Percentiles rank a stretch among this genome's conserved stretches.
Conservation (phyloP, 1,139 yeast species). For the Lodderomyces orthopsilosis region DNA sequence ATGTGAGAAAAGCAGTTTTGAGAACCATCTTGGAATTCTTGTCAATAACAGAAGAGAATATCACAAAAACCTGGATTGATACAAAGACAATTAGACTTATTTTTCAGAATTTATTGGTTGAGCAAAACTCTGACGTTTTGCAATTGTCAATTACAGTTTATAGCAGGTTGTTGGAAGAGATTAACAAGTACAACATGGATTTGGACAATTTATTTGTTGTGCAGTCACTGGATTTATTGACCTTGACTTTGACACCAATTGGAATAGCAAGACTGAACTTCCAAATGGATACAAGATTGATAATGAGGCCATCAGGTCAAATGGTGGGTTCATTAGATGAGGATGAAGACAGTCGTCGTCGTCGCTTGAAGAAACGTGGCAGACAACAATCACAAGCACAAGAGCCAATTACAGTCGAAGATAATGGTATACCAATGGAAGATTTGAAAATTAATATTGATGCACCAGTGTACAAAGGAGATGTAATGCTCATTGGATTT, state of each 20-base stretch:
- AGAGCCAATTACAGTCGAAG: conserved; percentile 17
- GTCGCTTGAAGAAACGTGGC: conserved; percentile 42
- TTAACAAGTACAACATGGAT: conserved; percentile 23
- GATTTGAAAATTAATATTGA: conserved; percentile 80
- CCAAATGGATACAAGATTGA: conserved; percentile 70
- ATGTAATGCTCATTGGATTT: conserved; percentile 77
- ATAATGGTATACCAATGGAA: conserved; percentile 49
- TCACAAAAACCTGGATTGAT: conserved; percentile 75
- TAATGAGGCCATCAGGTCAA: conserved; percentile 79
- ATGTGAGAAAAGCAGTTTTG: conserved; percentile 86
- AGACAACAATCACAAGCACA: conserved; percentile 17
- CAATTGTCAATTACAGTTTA: conserved; percentile 65
- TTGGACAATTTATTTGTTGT: conserved; percentile 31
- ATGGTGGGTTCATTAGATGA: conserved; percentile 33
- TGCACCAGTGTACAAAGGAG: conserved; percentile 90
- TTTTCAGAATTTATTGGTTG: conserved; percentile 84
- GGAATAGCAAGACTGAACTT: conserved; percentile 90
- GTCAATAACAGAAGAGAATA: conserved; percentile 55
- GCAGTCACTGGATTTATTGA: conserved; percentile 58
- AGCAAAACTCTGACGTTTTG: conserved; percentile 77
- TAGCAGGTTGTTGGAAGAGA: conserved; percentile 51
- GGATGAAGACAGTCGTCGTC: conserved; percentile 21
- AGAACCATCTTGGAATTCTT: conserved; percentile 78
- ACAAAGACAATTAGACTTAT: conserved; percentile 69
- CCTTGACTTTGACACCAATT: conserved; percentile 85